Base-by-base conservation (phyloP, 768 basidiomycete genomes). In the Serendipita indica region DNA sequence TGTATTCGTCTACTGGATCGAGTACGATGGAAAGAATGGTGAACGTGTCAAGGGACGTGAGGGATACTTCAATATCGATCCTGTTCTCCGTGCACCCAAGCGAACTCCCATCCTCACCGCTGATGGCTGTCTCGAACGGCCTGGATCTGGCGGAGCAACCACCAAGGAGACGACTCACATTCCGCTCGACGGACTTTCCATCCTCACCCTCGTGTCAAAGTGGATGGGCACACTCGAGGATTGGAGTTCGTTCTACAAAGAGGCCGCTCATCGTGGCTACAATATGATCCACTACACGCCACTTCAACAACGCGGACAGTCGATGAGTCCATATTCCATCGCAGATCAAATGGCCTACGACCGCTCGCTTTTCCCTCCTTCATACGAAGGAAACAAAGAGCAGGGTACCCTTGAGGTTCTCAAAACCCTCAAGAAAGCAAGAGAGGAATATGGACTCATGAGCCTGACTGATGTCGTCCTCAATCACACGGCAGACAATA, bases 281-380 rank as follows among this genome's bases (percentile, higher is more conserved):
- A 99, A 93, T 57, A 96, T 98, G 90, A 73, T 99, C 39, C 96
- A 99, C 67, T 99, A 86, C 75, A 88, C 94, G 0, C 96, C 96
- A 0, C 73, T 99, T 3, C 94, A 99, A 70, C 84, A 88, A 67
- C 76, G 93, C 33, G 96, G 96, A 20, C 78, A 81, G 62, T 89
- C 86, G 63, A 79, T 87, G 62, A 92, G 89, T 64, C 96, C 96
- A 0, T 99, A 97, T 70, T 93, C 89, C 16, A 91, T 98, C 66
- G 80, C 80, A 58, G 81, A 93, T 67, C 96, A 99, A 72, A 72
- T 82, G 58, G 77, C 72, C 37, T 97, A 91, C 64, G 91, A 94
- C 61, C 74, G 79, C n/a, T 75, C 77, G 33, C 74, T 94, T 64
- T 88, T 91, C 66, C 68, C 70, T 18, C 43, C 35, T 22, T 63